phyloP scores from a whole-genome alignment of 2,329 filamentous ascomycete genomes.

The Neofusicoccum cordaticola region DNA sequence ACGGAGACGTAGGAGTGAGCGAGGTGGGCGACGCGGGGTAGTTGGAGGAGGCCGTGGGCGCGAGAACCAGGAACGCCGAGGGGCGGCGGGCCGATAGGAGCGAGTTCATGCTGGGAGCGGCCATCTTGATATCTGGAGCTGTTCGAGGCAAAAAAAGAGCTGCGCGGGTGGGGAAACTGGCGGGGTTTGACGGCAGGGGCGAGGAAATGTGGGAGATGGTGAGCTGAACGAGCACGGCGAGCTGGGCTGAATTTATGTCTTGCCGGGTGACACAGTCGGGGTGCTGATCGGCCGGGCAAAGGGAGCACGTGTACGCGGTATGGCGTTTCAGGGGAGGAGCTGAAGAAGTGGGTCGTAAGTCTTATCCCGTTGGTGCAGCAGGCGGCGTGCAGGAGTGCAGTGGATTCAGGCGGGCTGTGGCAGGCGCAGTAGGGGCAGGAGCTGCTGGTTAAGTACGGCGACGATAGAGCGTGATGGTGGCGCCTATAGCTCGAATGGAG shows the following conservation, averaged over 20 bases:
- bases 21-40: slow-evolving; percentile 10
- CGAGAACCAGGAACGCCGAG: slow-evolving; percentile 20
- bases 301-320: slow-evolving; percentile 7
- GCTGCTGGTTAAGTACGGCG: slow-evolving; percentile 4
- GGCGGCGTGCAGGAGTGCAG: neutral
- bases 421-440: neutral
- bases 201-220: neutral
- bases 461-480: neutral
- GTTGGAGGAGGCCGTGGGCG: slow-evolving; percentile 20
- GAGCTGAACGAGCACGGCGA: neutral
- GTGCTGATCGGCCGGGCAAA: slow-evolving; percentile 8
- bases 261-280: neutral
- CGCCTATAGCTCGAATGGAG: neutral
- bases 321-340: slow-evolving; percentile 8
- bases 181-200: neutral
- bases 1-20: slow-evolving; percentile 3
- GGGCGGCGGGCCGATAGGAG: slow-evolving; percentile 6
- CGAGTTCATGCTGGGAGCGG: neutral
- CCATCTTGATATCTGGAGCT: neutral
- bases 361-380: slow-evolving; percentile 6
- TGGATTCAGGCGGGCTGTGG: slow-evolving; percentile 7
- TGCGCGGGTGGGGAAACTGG: neutral
- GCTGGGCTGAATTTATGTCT: slow-evolving; percentile 4
- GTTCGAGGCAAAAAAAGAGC: neutral
- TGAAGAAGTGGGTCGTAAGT: neutral